phyloP scores from a whole-genome alignment of 805 yeast genomes.

The Spathaspora arborariae region DNA sequence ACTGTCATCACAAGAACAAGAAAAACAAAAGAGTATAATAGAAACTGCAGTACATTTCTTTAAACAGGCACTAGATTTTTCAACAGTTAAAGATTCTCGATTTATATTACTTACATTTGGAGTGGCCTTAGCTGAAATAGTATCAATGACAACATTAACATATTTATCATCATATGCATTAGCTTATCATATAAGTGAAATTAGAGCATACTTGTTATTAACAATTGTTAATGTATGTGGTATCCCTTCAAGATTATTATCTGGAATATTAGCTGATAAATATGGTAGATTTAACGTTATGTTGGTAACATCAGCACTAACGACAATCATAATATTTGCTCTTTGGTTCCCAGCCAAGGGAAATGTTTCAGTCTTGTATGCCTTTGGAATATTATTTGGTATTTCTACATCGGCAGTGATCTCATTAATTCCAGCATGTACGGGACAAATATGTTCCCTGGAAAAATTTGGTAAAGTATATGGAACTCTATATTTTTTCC shows the following conservation, averaged over 20 bases:
- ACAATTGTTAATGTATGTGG: conserved; percentile 26
- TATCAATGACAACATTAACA: conserved; percentile 40
- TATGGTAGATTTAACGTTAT: conserved; percentile 26
- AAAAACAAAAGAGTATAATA: not conserved
- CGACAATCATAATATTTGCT: conserved; percentile 19
- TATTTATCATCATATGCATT: conserved; percentile 26
- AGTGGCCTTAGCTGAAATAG: conserved; percentile 40
- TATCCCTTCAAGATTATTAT: conserved; percentile 23
- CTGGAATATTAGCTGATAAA: conserved; percentile 24
- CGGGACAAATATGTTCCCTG: conserved; percentile 55
- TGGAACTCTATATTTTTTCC: conserved; percentile 45
- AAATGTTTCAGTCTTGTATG: conserved; percentile 32
- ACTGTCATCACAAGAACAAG: not conserved
- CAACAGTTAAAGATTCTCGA: conserved; percentile 17
- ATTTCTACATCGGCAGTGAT: conserved; percentile 54
- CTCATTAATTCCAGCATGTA: conserved; percentile 55
- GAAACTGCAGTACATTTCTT: conserved; percentile 19
- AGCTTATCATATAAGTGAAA: conserved; percentile 17
- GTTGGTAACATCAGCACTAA: conserved; percentile 18
- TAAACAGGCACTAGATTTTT: conserved; percentile 22
- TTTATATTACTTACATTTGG: conserved; percentile 22
- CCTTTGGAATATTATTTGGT: conserved; percentile 50
- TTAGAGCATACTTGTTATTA: conserved; percentile 19
- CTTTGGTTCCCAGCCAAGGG: conserved; percentile 33
- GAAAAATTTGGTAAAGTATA: conserved; percentile 54